Evolutionary conservation across 306 rosid genomes (phyloP).

Genomic region (Vigna reflexopilosa): DNA sequence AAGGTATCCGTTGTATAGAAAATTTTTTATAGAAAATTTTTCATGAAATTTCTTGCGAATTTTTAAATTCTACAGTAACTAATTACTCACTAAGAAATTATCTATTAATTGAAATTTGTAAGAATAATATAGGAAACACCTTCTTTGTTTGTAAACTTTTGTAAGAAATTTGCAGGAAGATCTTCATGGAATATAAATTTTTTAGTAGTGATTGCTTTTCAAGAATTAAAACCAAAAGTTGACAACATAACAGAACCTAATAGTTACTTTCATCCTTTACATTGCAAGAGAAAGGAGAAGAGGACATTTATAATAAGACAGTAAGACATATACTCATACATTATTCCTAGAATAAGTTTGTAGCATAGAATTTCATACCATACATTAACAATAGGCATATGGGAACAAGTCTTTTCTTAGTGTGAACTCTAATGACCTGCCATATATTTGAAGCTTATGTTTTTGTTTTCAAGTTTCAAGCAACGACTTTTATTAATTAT

Average conservation of each 20-base stretch:
- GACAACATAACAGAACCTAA: not conserved
- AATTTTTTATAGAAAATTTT: too few relatives aligned
- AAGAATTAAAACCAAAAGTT: not conserved
- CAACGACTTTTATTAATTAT: constrained; percentile 28
- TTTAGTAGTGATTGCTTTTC: not conserved
- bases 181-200: too few relatives aligned
- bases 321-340: not conserved
- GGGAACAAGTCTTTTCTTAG: not conserved
- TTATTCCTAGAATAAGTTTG: constrained; percentile 13
- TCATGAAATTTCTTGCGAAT: too few relatives aligned
- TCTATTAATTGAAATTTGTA: too few relatives aligned
- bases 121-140: too few relatives aligned
- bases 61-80: too few relatives aligned
- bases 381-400: not conserved
- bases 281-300: constrained; percentile 6
- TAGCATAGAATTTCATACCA: constrained; percentile 20
- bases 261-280: not conserved
- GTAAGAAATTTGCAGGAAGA: too few relatives aligned
- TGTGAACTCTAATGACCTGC: not conserved
- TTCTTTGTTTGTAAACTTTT: too few relatives aligned
- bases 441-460: not conserved
- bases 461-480: not conserved
- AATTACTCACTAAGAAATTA: too few relatives aligned
- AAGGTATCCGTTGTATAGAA: too few relatives aligned
- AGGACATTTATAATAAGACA: not conserved